A percentile compares a stretch with the other conserved stretches of the same genome.
phyloP scores from a whole-genome alignment of 768 basidiomycete species.

The Psilocybe sp. region DNA sequence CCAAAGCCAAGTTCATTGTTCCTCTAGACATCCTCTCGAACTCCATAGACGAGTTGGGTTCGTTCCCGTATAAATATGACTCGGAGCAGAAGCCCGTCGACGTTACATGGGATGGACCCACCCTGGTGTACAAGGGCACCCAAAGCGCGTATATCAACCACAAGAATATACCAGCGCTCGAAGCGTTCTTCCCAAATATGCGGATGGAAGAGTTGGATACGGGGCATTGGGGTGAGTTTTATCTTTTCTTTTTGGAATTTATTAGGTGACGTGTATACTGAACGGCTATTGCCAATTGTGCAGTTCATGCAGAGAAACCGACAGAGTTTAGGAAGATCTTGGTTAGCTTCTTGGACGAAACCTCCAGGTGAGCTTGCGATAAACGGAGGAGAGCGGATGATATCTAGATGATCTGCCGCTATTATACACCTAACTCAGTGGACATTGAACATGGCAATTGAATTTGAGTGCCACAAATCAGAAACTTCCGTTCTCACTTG shows the following conservation, averaged over 20 bases:
- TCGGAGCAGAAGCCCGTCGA: conserved; percentile 9
- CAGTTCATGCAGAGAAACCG: conserved; percentile 83
- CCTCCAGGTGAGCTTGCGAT: neutral
- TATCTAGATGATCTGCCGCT: too few relatives aligned
- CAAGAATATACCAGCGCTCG: conserved; percentile 58
- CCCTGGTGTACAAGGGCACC: conserved; percentile 76
- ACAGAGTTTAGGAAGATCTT: conserved; percentile 51
- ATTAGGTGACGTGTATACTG: too few relatives aligned
- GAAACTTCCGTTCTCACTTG: too few relatives aligned
- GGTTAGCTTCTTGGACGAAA: conserved; percentile 23
- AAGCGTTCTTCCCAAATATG: conserved; percentile 73
- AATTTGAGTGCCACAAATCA: too few relatives aligned
- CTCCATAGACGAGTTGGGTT: conserved; percentile 66
- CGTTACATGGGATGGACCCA: conserved; percentile 48
- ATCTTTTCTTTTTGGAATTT: neutral
- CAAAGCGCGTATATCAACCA: conserved; percentile 80
- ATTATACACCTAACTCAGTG: too few relatives aligned
- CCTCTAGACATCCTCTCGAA: conserved; percentile 65
- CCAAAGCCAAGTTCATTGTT: conserved; percentile 57
- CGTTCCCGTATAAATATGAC: conserved; percentile 62
- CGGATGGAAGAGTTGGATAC: conserved; percentile 63
- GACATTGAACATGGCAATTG: too few relatives aligned
- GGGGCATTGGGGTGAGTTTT: conserved; percentile 79
- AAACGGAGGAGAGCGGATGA: too few relatives aligned
- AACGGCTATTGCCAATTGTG: neutral